Base-by-base conservation (phyloP, 2,329 filamentous ascomycete genomes). In the Arthrinium phaeospermum region DNA sequence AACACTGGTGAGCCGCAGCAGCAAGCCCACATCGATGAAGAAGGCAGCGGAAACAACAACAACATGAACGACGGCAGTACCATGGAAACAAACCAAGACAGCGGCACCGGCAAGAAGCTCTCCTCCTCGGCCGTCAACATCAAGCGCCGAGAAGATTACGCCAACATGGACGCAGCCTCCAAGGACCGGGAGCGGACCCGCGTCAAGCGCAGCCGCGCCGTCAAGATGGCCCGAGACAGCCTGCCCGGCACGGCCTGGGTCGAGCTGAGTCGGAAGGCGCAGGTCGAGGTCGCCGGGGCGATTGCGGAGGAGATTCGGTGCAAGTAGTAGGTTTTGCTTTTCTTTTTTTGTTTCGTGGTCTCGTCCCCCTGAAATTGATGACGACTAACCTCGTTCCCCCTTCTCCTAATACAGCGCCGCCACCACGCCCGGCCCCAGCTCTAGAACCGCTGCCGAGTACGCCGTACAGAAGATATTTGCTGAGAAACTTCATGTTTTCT, bases 391-490 rank as follows among this genome's bases (percentile, higher is more conserved):
- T 3, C 10, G 10, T 45, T 67, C 4, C 14, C 13, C 14, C 8
- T 24, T n/a, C 19, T 14, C 46, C 27, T 30, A 30, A 8, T 51
- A 3, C 22, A 70, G 68, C 22, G 37, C 68, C 19, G 68, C 68
- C 30, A 53, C 47, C 19, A 70, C 68, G 3, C 68, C 68, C 10
- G 68, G 68, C 1, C 68, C 68, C 30, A 70, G 68, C 68, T 53
- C 46, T 44, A 37, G 46, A 22, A 41, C n/a, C 10, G 68, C 68
- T n/a, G 68, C 68, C 19, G 47, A 51, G 10, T 70, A 53, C 22
- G 68, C 68, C 47, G 68, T 70, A 27, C 37, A 77, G 75, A 81
- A 76, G 74, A 81, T 78, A 68, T 77, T 76, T 13, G 27, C 67
- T 14, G 41, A 68, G n/a, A 46, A 68, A n/a, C 8, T 14, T 5